Evolutionary conservation across 306 rosid genomes (phyloP).

Genomic region (Hippophae rhamnoides): DNA sequence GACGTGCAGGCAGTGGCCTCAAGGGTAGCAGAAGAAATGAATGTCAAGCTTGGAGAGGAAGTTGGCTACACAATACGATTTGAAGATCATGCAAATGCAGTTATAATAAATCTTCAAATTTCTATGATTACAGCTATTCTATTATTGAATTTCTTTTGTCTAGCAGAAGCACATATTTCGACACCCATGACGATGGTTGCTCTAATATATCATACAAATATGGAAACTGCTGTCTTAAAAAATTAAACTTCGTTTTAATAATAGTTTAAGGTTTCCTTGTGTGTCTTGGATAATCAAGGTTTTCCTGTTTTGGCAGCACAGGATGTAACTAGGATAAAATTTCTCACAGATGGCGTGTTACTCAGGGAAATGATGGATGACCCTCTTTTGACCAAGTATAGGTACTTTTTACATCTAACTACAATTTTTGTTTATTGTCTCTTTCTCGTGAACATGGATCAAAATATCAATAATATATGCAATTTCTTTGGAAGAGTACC

Average conservation of each 20-base stretch:
- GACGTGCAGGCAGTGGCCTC: slow-evolving; percentile 65
- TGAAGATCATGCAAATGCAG: slow-evolving; percentile 74
- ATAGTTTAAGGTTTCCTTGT: background rate
- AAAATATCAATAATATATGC: too few relatives aligned
- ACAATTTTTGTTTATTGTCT: background rate
- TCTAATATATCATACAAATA: background rate
- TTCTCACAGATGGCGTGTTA: slow-evolving; percentile 84
- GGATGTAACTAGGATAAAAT: slow-evolving; percentile 70
- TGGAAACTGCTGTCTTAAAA: background rate
- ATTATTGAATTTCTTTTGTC: background rate
- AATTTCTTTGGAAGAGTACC: too few relatives aligned
- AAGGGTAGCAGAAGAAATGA: slow-evolving; percentile 92
- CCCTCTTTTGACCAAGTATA: slow-evolving; percentile 92
- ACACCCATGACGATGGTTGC: background rate
- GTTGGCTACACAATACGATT: slow-evolving; percentile 94
- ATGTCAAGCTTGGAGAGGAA: slow-evolving; percentile 77
- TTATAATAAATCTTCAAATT: slow-evolving; percentile 21
- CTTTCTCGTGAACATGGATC: background rate
- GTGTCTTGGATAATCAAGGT: slow-evolving; percentile 15
- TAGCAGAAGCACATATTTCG: background rate
- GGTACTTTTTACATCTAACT: slow-evolving; percentile 30
- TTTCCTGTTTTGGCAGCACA: slow-evolving; percentile 57
- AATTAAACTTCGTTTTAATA: background rate
- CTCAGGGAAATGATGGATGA: slow-evolving; percentile 97
- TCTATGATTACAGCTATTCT: background rate